A percentile compares a stretch with the other conserved stretches of the same genome.
Conservation (phyloP, 345 rosid species). For the Iberis pinnata region DNA sequence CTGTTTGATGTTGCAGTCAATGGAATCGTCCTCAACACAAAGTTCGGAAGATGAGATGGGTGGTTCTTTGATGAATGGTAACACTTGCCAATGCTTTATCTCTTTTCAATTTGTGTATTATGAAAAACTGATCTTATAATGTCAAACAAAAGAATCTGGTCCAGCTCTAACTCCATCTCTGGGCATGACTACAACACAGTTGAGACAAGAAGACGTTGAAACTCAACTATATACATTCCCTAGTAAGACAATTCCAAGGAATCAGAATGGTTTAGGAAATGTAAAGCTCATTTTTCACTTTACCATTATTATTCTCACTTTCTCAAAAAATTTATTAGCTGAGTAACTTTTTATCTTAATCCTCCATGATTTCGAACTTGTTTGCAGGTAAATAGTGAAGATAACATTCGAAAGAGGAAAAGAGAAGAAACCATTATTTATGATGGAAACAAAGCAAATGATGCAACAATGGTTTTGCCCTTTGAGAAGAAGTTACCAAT, state of each 20-base stretch:
- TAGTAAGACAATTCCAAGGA: neutral
- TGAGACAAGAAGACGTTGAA: neutral
- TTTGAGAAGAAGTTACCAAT: conserved; percentile 44
- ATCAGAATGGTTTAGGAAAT: conserved; percentile 3
- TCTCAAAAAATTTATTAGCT: no score
- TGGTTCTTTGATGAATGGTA: conserved; percentile 24
- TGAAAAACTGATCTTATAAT: neutral
- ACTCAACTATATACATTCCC: conserved; percentile 21
- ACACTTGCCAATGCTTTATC: neutral
- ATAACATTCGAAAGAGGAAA: conserved; percentile 1
- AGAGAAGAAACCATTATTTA: neutral
- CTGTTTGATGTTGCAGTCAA: conserved; percentile 22
- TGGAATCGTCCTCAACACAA: conserved; percentile 24
- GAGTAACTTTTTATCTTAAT: no score
- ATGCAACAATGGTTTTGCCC: conserved; percentile 25
- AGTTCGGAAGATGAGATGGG: conserved; percentile 11
- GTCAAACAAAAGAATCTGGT: neutral
- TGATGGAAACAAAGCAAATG: conserved; percentile 16
- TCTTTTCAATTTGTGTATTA: neutral
- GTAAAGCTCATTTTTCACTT: conserved; percentile 1
- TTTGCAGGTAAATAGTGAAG: no score
- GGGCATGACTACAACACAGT: conserved; percentile 25
- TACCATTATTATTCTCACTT: neutral
- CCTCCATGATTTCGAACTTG: neutral
- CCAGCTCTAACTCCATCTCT: conserved; percentile 20